Evolutionary conservation across 345 rosid species (phyloP), one percentile per base, ranked within the genome.

Genomic region (Camelina sativa): DNA sequence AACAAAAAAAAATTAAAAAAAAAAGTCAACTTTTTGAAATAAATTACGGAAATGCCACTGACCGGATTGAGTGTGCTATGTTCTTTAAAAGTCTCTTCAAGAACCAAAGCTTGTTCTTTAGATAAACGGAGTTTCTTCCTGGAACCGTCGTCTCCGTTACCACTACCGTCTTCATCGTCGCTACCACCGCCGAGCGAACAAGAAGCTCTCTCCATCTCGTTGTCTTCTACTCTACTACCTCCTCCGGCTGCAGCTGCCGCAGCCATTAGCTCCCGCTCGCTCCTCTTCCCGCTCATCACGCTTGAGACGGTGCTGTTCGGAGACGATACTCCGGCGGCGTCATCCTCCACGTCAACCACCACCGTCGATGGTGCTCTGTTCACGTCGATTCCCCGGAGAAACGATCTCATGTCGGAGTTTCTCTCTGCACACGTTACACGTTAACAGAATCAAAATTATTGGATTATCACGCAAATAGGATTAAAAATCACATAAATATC

Each of bases 291-390:
- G 60, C 98, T 88, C 43, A 84, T 35, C 3, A 67, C 77, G 74
- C 97, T 93, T 4, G 98, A 93, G 40, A 93, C 67, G 8, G 97
- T 85, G 78, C 97, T 93, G 84, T 91, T 93, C 1, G 97, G 97
- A 0, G 98, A 93, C 1, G 97, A 93, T 1, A 73, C 86, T 34
- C 85, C 86, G 4, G 74, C 85, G 4, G 72, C 81, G 48, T 93
- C 97, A 19, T 90, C 97, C 47, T 91, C 97, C n/a, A 76, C 75
- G 11, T 85, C 89, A 51, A 30, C 83, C 1, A 80, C 60, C 15
- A 86, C 86, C 66, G 53, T 40, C 5, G 83, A 46, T 6, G 90
- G 87, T 4, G 67, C 80, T 43, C 81, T 80, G 79, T 89, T 91
- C 82, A 87, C 85, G 58, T 91, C 97, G 6, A 88, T 81, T 50